Conservation (phyloP, 441 rosid species). For the Corymbia citriodora region DNA sequence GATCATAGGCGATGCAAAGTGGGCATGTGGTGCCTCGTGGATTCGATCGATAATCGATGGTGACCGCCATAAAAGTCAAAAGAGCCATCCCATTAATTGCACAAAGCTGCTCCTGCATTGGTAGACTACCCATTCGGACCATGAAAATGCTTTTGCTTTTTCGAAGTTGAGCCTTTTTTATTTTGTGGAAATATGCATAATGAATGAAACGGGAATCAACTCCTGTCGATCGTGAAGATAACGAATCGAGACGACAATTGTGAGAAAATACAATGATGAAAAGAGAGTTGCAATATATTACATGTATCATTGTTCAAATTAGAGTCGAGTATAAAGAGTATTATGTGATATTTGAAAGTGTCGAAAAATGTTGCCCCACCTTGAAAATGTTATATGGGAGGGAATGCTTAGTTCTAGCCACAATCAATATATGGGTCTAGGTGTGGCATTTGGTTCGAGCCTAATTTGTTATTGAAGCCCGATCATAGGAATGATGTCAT, state of each 20-base stretch:
- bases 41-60: neutral
- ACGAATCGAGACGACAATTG: neutral
- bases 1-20: neutral
- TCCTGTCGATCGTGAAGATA: neutral
- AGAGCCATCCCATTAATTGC: neutral
- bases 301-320: too few species aligned
- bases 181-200: neutral
- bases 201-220: too few species aligned
- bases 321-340: neutral
- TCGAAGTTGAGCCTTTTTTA: neutral
- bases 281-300: too few species aligned
- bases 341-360: neutral
- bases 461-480: neutral
- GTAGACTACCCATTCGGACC: neutral
- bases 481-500: neutral
- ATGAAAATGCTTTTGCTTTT: neutral
- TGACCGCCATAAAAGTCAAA: neutral
- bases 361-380: neutral
- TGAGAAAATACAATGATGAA: neutral
- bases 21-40: neutral
- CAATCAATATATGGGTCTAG: rapidly evolving
- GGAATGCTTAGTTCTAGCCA: neutral
- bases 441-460: too few species aligned
- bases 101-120: neutral
- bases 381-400: too few species aligned